phyloP scores from a whole-genome alignment of 2,329 filamentous ascomycete species.

The Clarireedia monteithiana region DNA sequence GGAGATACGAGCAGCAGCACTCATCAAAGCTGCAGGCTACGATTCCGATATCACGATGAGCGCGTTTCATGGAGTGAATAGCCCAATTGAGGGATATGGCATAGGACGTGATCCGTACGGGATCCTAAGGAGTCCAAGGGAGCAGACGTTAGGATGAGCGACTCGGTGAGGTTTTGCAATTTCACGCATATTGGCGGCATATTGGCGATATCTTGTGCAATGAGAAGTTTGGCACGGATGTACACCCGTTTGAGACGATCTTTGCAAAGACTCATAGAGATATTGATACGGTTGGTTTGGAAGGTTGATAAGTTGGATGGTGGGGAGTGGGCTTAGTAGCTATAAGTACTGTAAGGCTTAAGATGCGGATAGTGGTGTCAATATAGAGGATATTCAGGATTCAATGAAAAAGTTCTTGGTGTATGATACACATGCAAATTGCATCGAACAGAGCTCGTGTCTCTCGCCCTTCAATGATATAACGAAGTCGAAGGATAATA shows the following conservation, averaged over 20 bases:
- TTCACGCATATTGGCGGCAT: slow-evolving; percentile 11
- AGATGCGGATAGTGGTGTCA: neutral
- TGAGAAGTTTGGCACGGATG: slow-evolving; percentile 21
- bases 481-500: neutral
- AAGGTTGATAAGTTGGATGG: slow-evolving; percentile 14
- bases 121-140: neutral
- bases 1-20: slow-evolving; percentile 18
- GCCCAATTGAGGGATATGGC: neutral
- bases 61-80: slow-evolving; percentile 18
- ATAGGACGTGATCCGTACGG: neutral
- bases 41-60: slow-evolving; percentile 23
- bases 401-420: neutral
- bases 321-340: neutral
- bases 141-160: neutral
- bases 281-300: slow-evolving; percentile 14
- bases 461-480: too few relatives aligned
- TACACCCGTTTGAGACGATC: slow-evolving; percentile 24
- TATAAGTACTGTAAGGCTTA: neutral
- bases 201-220: slow-evolving; percentile 21
- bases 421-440: too few relatives aligned
- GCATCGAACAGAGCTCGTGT: too few relatives aligned
- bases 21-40: slow-evolving; percentile 22
- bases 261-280: slow-evolving; percentile 25
- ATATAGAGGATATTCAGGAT: neutral
- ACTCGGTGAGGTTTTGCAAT: neutral